A percentile compares a stretch with the other conserved stretches of the same genome.
These are phyloP conservation scores for Cicer judaicum DNA, from an alignment of 306 rosid genomes.

Conservation along the genomic window DNA sequence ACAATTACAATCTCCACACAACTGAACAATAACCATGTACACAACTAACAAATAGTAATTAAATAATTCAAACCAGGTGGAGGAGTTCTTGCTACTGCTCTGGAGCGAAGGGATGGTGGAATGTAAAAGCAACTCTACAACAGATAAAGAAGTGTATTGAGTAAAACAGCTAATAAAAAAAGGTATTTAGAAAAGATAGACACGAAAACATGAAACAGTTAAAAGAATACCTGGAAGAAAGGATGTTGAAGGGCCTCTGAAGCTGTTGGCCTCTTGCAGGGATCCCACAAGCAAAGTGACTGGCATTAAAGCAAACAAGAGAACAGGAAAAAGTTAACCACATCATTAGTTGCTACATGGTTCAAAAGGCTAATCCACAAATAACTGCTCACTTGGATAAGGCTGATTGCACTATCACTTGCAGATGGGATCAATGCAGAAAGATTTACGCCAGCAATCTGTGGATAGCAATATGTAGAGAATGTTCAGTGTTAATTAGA, in stretches of 20 bases:
- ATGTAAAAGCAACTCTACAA: conserved; percentile 83
- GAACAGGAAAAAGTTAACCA: background rate
- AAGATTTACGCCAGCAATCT: conserved; percentile 82
- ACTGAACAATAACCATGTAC: background rate
- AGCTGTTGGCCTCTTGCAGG: conserved; percentile 92
- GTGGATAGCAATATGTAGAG: conserved; percentile 39
- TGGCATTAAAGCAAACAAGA: conserved; percentile 39
- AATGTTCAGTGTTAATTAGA: background rate
- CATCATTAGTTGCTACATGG: conserved; percentile 1
- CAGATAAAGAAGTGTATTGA: conserved; percentile 27
- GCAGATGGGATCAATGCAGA: conserved; percentile 75
- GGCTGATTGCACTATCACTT: conserved; percentile 74
- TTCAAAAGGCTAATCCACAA: background rate
- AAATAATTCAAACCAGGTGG: conserved; percentile 73
- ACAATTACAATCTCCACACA: conserved; percentile 5
- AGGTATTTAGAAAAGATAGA: background rate
- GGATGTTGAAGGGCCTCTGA: conserved; percentile 94
- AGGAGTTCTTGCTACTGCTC: conserved; percentile 74
- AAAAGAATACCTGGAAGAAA: conserved; percentile 78
- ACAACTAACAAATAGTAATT: background rate
- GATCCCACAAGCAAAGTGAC: conserved; percentile 99
- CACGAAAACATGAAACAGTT: conserved; percentile 5
- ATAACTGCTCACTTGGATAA: conserved; percentile 67
- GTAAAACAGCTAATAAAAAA: background rate
- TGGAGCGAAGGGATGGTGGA: conserved; percentile 90